Base-by-base conservation (phyloP, 306 rosid species). In the Castanopsis chinensis region DNA sequence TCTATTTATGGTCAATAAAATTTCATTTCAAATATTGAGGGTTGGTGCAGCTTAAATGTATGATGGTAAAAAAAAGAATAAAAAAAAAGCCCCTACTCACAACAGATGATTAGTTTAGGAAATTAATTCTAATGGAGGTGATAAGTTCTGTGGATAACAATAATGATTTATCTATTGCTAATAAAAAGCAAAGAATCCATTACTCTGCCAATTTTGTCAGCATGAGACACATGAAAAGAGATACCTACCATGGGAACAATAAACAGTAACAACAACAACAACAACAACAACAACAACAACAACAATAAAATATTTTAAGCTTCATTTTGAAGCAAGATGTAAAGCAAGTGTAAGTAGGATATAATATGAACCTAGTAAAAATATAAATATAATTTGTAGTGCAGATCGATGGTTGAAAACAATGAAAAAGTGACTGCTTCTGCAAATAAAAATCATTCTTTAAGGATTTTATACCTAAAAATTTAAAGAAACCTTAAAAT, bases 181-280 rank as follows among this genome's bases (percentile, higher is more conserved):
- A 18, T 19, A 18, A 56, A 18, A n/a, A 18, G 21, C 60, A 56
- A 56, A 56, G 33, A 25, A 61, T 1, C 43, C 43, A 37, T 37
- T 37, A 7, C 43, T 37, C 3, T 37, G 10, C 43, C 43, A 37
- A 37, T 37, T 37, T 33, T 33, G 30, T 21, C n/a, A n/a, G n/a
- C n/a, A n/a, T 64, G 56, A 82, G 73, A 76, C 71, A 69, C 30
- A 5, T 57, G 63, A 80, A 71, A 8, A 56, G 17, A 32, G 72
- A 37, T 53, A 73, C 73, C 45, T 56, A 11, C 28, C 53, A 67
- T 25, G 12, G 68, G 7, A 61, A 72, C 33, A 17, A 58, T 17
- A 57, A 70, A 56, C 63, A 8, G 12, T 5, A 33, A n/a, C n/a
- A n/a, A n/a, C n/a, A n/a, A n/a, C n/a, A n/a, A n/a, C n/a, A n/a